Conservation (phyloP, 345 rosid species). For the Brassica carinata region DNA sequence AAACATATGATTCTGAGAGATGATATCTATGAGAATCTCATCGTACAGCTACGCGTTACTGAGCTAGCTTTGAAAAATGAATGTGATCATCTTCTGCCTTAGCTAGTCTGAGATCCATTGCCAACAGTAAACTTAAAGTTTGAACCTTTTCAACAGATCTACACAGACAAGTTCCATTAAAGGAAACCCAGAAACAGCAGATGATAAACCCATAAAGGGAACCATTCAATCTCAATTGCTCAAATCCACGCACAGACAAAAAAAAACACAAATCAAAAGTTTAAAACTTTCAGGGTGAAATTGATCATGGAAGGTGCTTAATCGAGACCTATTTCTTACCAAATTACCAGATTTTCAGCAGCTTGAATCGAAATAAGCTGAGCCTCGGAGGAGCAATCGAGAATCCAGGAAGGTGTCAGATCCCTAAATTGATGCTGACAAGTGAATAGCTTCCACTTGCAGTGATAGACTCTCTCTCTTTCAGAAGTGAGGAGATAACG, state of each 20-base stretch:
- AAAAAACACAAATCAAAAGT: conserved; percentile 7
- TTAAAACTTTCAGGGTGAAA: not conserved
- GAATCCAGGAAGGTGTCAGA: conserved; percentile 34
- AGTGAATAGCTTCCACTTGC: conserved; percentile 27
- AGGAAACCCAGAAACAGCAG: conserved; percentile 25
- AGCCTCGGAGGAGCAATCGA: conserved; percentile 29
- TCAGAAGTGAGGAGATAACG: conserved; percentile 42
- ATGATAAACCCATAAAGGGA: conserved; percentile 13
- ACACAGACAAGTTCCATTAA: conserved; percentile 23
- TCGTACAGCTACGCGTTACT: not conserved
- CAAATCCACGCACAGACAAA: conserved; percentile 6
- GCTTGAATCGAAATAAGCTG: conserved; percentile 30
- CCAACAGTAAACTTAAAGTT: conserved; percentile 32
- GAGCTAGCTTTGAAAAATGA: conserved; percentile 1
- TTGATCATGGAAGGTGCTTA: not conserved
- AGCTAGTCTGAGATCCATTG: conserved; percentile 40
- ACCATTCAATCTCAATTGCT: conserved; percentile 17
- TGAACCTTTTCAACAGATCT: conserved; percentile 24
- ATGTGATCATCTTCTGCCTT: conserved; percentile 31
- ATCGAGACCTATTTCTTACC: conserved; percentile 24
- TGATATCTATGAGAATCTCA: conserved; percentile 18
- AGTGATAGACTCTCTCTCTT: conserved; percentile 30
- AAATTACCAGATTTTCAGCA: conserved; percentile 39
- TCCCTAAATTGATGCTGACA: conserved; percentile 47
- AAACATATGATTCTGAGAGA: not conserved